These are phyloP conservation scores for Iberis pinnata DNA, from an alignment of 345 rosid genomes.

Conservation along the genomic window DNA sequence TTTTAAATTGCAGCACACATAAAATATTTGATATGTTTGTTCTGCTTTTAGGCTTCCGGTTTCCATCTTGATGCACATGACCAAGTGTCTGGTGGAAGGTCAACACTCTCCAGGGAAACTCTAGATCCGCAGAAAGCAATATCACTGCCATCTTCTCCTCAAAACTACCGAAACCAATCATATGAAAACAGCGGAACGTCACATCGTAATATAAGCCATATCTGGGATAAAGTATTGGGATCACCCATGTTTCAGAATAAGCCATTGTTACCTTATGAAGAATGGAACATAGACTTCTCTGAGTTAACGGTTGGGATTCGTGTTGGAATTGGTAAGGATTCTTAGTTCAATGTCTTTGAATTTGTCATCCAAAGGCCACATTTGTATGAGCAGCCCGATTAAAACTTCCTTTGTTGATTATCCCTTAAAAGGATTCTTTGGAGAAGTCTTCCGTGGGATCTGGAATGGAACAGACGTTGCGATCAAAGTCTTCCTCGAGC, in stretches of 20 bases:
- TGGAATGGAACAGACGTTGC: conserved; percentile 99
- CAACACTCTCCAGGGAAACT: conserved; percentile 51
- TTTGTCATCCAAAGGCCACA: background rate
- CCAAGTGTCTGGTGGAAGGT: conserved; percentile 56
- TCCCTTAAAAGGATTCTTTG: conserved; percentile 67
- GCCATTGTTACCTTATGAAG: conserved; percentile 70
- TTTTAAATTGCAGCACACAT: no score
- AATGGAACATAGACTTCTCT: conserved; percentile 94
- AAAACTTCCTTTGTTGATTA: conserved; percentile 10
- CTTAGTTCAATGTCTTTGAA: background rate
- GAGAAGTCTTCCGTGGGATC: conserved; percentile 91
- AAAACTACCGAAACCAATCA: conserved; percentile 54
- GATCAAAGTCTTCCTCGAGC: conserved; percentile 90
- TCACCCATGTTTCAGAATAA: conserved; percentile 69
- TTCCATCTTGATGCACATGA: conserved; percentile 50
- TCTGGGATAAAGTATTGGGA: conserved; percentile 84
- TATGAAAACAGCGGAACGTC: conserved; percentile 51
- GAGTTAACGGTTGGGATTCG: conserved; percentile 91
- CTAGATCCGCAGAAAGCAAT: conserved; percentile 80
- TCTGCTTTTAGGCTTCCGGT: conserved; percentile 47
- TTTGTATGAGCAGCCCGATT: background rate
- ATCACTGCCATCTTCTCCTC: conserved; percentile 91
- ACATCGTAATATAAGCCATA: conserved; percentile 36
- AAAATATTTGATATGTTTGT: no score
- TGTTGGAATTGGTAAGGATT: conserved; percentile 81